These are phyloP conservation scores for Fomitopsis schrenkii DNA, from an alignment of 1,284 basidiomycete genomes.

Conservation along the genomic window DNA sequence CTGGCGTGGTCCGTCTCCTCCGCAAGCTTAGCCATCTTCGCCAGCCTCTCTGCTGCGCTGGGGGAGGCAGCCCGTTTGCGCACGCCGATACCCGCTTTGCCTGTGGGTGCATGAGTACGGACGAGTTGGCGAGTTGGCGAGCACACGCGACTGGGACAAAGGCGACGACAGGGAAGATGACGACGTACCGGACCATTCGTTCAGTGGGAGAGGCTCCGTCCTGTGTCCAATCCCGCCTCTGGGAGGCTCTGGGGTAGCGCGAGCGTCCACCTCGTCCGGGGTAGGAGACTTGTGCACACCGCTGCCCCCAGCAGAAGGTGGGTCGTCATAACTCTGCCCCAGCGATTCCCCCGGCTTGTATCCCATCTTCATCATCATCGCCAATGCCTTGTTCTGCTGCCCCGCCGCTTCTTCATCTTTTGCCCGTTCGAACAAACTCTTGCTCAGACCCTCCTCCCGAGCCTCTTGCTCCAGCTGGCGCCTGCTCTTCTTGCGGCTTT, in stretches of 20 bases:
- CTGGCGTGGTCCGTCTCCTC: slow-evolving; percentile 51
- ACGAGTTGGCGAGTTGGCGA: background rate
- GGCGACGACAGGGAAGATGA: background rate
- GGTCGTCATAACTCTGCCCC: slow-evolving; percentile 37
- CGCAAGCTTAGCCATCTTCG: slow-evolving; percentile 71
- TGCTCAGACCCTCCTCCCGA: slow-evolving; percentile 69
- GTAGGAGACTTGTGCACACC: background rate
- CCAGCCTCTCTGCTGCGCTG: slow-evolving; percentile 52
- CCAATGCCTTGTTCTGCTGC: slow-evolving; percentile 63
- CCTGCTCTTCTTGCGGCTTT: slow-evolving; percentile 57
- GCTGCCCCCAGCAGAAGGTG: background rate
- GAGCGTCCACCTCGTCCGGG: background rate
- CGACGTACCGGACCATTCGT: slow-evolving; percentile 70
- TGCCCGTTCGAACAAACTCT: slow-evolving; percentile 74
- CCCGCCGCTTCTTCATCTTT: slow-evolving; percentile 54
- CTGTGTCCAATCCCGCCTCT: slow-evolving; percentile 33
- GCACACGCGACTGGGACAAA: background rate
- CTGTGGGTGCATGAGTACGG: slow-evolving; percentile 33
- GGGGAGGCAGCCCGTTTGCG: slow-evolving; percentile 68
- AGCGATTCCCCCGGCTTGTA: slow-evolving; percentile 78
- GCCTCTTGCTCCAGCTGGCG: slow-evolving; percentile 71
- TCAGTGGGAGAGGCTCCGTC: slow-evolving; percentile 61
- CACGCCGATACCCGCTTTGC: slow-evolving; percentile 72
- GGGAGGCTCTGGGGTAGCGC: background rate
- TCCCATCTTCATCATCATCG: slow-evolving; percentile 89